phyloP scores from a whole-genome alignment of 345 rosid species.

The Murraya paniculata region DNA sequence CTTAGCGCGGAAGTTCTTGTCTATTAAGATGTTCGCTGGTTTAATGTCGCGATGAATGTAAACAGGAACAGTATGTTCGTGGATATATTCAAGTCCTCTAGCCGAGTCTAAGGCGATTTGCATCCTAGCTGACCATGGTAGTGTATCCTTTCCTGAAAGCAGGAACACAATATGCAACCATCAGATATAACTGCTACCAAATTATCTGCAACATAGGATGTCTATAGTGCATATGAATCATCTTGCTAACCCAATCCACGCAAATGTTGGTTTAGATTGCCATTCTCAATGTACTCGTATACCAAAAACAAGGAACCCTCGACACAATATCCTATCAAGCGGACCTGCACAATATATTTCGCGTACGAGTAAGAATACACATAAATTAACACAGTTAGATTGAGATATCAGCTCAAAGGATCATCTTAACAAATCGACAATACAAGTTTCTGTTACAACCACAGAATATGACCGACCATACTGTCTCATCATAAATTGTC shows the following conservation, averaged over 20 bases:
- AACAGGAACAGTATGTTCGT: conserved; percentile 94
- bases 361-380: not conserved
- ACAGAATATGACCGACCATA: not conserved
- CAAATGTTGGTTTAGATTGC: conserved; percentile 87
- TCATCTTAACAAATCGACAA: not conserved
- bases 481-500: not conserved
- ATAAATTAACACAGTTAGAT: not conserved
- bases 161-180: conserved; percentile 7
- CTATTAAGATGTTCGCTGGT: conserved; percentile 90
- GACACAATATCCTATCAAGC: conserved; percentile 87
- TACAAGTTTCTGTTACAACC: not conserved
- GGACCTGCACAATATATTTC: conserved; percentile 49
- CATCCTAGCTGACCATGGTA: conserved; percentile 81
- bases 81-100: conserved; percentile 95
- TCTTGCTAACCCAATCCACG: conserved; percentile 62
- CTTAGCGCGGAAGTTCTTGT: conserved; percentile 79
- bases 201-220: not conserved
- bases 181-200: not conserved
- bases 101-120: conserved; percentile 96
- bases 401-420: not conserved
- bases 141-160: conserved; percentile 58
- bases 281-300: conserved; percentile 87
- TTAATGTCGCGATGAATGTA: conserved; percentile 95
- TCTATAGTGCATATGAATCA: not conserved
- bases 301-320: conserved; percentile 88